Evolutionary conservation across 768 basidiomycete species (phyloP), one percentile per base, ranked within the genome.

Genomic region (Suillus subaureus): DNA sequence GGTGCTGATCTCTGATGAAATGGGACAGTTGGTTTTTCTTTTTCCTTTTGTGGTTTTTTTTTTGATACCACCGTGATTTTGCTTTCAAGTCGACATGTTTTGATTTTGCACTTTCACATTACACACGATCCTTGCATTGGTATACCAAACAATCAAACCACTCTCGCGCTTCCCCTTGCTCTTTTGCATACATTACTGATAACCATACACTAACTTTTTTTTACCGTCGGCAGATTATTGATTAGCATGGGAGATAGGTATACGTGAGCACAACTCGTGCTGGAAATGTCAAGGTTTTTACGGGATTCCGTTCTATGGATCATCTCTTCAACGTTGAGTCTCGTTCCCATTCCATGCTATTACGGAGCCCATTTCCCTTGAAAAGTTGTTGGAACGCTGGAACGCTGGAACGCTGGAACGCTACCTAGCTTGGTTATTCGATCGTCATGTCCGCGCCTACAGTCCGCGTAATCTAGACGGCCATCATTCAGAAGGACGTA

Each of bases 1-100:
- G 91, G 88, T 5, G 78, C 83, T 15, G 87, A 89, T 78, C 72
- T 89, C 61, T 90, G 75, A 85, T 45, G 33, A 49, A 13, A 58
- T 58, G 35, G 62, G 58, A 60, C 58, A 31, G 11, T 55, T 40
- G 39, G 13, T 40, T 40, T 37, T 40, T 40, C 39, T 40, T 40
- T n/a, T 60, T 40, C 42, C 6, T 60, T 42, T 6, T 60, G 23
- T 58, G 56, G 39, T 18, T 28, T 58, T 58, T 39, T 55, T 51
- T 31, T 28, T 51, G 54, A 35, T 55, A 55, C 35, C 31, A 35
- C 21, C 33, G 31, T 55, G 40, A 28, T 60, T 33, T 60, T 60
- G 58, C 58, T 60, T 42, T 60, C 37, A 60, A 60, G 40, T 60
- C 58, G 58, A 21, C 26, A 42, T 60, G 58, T 60, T 60, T 60